Conservation (phyloP, 2,329 filamentous ascomycete species). For the Niveomyces coronatus region DNA sequence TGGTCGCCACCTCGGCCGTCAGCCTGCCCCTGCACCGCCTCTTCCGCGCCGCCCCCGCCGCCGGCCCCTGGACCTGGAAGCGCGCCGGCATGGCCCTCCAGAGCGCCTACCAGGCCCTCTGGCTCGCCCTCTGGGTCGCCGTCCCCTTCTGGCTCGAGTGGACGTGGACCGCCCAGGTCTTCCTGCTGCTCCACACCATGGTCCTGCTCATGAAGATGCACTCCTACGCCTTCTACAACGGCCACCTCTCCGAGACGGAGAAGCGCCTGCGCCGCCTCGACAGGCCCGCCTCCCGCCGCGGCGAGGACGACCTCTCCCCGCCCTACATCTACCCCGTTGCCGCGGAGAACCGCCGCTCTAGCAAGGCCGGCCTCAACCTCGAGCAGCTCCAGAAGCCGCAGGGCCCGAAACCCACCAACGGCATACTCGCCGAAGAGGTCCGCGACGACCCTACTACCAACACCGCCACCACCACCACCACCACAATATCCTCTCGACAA, state of each 20-base stretch:
- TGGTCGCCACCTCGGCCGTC: constrained; percentile 67
- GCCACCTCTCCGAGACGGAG: constrained; percentile 81
- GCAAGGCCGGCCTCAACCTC: constrained; percentile 26
- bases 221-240: constrained; percentile 96
- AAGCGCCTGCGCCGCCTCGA: constrained; percentile 73
- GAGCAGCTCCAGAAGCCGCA: no score
- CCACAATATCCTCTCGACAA: constrained; percentile 7
- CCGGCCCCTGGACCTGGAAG: constrained; percentile 57
- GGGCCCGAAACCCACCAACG: no score
- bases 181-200: constrained; percentile 82
- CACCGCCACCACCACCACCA: neutral
- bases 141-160: constrained; percentile 79
- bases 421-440: no score
- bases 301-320: constrained; percentile 51
- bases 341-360: constrained; percentile 33
- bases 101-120: constrained; percentile 67
- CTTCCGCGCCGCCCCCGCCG: constrained; percentile 43
- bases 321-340: constrained; percentile 66
- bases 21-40: constrained; percentile 64
- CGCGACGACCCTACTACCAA: neutral
- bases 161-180: constrained; percentile 97
- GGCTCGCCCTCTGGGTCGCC: constrained; percentile 74
- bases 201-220: constrained; percentile 98
- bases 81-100: constrained; percentile 72
- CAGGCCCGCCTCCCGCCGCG: constrained; percentile 48